Percentiles rank a stretch among this genome's conserved stretches.
Conservation (phyloP, 176 grass and related monocot species). For the Avena atlantica region DNA sequence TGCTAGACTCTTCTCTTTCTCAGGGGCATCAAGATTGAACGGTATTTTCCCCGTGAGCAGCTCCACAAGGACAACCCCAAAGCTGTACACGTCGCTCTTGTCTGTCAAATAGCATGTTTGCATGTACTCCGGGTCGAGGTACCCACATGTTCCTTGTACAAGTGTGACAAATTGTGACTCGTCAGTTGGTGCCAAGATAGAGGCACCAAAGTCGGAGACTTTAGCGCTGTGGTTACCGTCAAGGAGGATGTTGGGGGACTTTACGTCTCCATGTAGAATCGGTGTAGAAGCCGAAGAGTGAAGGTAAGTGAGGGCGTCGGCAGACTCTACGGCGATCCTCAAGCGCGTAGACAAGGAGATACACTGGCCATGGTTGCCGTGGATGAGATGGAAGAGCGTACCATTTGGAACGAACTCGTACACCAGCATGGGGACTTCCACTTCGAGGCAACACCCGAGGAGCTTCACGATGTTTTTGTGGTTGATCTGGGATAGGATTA, state of each 20-base stretch:
- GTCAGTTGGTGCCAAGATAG: conserved; percentile 38
- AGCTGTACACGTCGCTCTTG: conserved; percentile 46
- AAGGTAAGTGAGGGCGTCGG: background rate
- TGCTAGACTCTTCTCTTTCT: conserved; percentile 31
- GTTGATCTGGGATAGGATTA: background rate
- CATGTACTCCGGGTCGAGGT: conserved; percentile 61
- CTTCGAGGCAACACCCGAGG: background rate
- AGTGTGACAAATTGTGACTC: conserved; percentile 43
- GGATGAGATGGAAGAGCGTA: conserved; percentile 21
- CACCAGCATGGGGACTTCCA: background rate
- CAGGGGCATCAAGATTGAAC: background rate
- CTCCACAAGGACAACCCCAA: conserved; percentile 47
- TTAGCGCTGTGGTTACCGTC: background rate
- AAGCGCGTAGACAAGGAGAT: conserved; percentile 13
- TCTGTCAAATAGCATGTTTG: conserved; percentile 36
- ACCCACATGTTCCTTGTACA: conserved; percentile 61
- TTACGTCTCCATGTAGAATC: conserved; percentile 22
- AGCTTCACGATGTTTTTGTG: background rate
- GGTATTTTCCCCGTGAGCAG: conserved; percentile 29
- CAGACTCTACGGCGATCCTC: background rate
- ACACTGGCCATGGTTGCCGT: background rate
- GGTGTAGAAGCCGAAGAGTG: background rate
- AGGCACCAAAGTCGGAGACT: conserved; percentile 47
- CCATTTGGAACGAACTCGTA: conserved; percentile 27
- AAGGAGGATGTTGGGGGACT: conserved; percentile 31